Evolutionary conservation across 1,284 basidiomycete genomes (phyloP), one percentile per base, ranked within the genome.

Genomic region (Wolfiporia cocos): DNA sequence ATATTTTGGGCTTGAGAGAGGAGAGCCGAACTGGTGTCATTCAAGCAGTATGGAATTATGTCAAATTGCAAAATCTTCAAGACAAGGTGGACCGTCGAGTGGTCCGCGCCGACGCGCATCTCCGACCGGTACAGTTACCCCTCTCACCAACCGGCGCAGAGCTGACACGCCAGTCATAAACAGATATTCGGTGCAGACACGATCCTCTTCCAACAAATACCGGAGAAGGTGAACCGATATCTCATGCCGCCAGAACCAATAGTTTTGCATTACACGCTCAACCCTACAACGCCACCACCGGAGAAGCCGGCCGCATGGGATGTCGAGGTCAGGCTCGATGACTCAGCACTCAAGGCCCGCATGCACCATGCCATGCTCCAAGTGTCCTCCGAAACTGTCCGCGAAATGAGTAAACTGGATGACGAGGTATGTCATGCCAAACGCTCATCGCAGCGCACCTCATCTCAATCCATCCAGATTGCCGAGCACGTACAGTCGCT

Each of bases 1-100:
- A 71, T 33, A 63, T 95, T 22, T 70, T 98, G 30, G 85, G 82
- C 18, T 73, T 95, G 54, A 85, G 86, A 49, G 90, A 97, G 59
- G 92, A 91, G 29, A 92, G 89, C 29, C 76, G 91, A 19, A 70
- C 86, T 10, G 90, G 86, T 10, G 78, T 92, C 15, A 76, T 97
- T 30, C 82, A 89, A 44, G 79, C 88, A 0, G 62, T 98, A 9
- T 98, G 94, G 94, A 88, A 86, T 54, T 93, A 96, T 54, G 87
- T 97, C 66, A 95, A 95, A 62, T 68, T 85, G 15, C 74, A 88
- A 48, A 81, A 83, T 18, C 71, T 98, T 15, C 90, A 96, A 63
- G 92, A 97, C 63, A 93, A 94, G 58, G 80, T 83, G 0, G 92
- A 98, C 63, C 76, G 86, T 43, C 78, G 86, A 35, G 66, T 84